Percentiles rank a stretch among this genome's conserved stretches.
These are phyloP conservation scores for Cyclanthera cordifolia DNA, from an alignment of 306 rosid species.

Conservation along the genomic window DNA sequence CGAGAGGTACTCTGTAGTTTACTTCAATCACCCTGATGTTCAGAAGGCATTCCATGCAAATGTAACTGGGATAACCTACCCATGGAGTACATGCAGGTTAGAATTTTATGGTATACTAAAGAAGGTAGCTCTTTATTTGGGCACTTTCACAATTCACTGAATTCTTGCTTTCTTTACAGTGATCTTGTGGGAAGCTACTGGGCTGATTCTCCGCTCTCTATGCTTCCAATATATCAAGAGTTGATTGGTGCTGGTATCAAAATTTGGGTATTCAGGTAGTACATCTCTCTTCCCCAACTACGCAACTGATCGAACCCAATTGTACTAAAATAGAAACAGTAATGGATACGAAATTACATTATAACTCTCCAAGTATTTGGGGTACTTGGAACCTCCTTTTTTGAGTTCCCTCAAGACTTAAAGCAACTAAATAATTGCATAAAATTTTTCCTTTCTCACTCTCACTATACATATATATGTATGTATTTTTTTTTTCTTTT, in stretches of 20 bases:
- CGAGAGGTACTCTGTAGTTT: conserved; percentile 57
- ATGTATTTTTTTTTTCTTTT: too few relatives aligned
- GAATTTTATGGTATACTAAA: conserved; percentile 8
- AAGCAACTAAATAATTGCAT: too few relatives aligned
- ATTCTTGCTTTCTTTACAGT: conserved; percentile 31
- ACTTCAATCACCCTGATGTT: conserved; percentile 85
- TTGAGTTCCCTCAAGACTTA: too few relatives aligned
- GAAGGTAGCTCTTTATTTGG: conserved; percentile 8
- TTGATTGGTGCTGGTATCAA: conserved; percentile 60
- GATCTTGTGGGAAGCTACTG: conserved; percentile 65
- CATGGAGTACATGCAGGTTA: conserved; percentile 87
- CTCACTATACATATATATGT: too few relatives aligned
- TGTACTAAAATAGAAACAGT: too few relatives aligned
- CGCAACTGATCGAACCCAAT: too few relatives aligned
- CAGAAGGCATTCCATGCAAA: conserved; percentile 91
- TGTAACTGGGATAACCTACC: conserved; percentile 56
- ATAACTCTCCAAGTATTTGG: too few relatives aligned
- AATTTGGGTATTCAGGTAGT: conserved; percentile 88
- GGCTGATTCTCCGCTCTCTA: conserved; percentile 78
- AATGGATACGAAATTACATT: too few relatives aligned
- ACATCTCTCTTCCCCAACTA: neutral
- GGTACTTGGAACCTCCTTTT: too few relatives aligned
- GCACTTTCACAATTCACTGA: conserved; percentile 1
- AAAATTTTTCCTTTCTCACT: too few relatives aligned
- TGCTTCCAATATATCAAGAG: conserved; percentile 87